Evolutionary conservation across 2,329 filamentous ascomycete species (phyloP).

Genomic region (Trichoderma atroviride): DNA sequence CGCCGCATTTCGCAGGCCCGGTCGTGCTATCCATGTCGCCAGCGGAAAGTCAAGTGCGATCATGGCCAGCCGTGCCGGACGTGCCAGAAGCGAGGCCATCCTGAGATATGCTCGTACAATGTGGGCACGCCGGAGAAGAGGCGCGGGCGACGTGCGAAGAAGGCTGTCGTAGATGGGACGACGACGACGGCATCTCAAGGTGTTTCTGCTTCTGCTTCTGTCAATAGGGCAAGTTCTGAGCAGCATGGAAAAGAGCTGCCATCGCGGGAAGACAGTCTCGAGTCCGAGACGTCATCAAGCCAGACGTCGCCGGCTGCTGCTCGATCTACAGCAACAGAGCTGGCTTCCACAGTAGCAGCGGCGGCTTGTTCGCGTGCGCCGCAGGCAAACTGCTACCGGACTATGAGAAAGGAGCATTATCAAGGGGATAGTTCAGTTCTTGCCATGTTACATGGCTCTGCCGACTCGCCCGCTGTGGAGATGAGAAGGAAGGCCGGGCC

Average conservation of each 20-base stretch:
- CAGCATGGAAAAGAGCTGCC: neutral
- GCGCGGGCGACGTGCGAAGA: slow-evolving; percentile 2
- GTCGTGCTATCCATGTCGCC: slow-evolving; percentile 24
- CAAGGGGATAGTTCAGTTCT: slow-evolving; percentile 21
- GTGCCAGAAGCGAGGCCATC: slow-evolving; percentile 23
- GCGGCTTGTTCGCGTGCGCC: neutral
- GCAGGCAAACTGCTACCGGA: neutral
- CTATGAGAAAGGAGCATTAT: neutral
- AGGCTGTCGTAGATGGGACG: neutral
- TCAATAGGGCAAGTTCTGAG: neutral
- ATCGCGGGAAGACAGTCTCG: neutral
- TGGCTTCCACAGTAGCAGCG: neutral
- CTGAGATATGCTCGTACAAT: slow-evolving; percentile 20
- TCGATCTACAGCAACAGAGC: neutral
- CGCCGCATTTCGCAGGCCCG: slow-evolving; percentile 12
- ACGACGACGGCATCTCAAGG: neutral
- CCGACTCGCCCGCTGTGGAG: slow-evolving; percentile 8
- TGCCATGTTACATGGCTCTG: slow-evolving; percentile 5
- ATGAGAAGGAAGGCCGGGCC: slow-evolving; percentile 19
- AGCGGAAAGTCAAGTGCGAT: slow-evolving; percentile 25
- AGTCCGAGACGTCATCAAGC: neutral
- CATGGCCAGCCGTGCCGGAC: slow-evolving; percentile 21
- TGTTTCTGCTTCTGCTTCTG: neutral
- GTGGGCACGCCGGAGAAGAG: slow-evolving; percentile 8
- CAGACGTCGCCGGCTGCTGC: neutral